Percentiles rank a stretch among this genome's conserved stretches.
phyloP scores from a whole-genome alignment of 108 stramenopile species.

The Epithemia pelagica region DNA sequence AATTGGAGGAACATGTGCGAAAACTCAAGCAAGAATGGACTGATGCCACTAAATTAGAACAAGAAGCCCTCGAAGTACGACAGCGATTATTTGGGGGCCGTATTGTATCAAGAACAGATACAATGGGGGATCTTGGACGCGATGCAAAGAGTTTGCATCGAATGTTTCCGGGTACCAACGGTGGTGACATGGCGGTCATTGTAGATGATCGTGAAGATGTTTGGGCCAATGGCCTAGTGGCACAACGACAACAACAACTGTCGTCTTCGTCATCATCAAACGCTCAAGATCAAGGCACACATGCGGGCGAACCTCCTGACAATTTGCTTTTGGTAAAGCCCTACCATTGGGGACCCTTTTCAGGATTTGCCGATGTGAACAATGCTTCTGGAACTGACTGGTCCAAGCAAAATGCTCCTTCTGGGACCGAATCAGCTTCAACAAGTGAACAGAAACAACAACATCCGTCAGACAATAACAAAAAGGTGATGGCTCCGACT shows the following conservation, averaged over 20 bases:
- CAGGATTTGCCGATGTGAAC: constrained; percentile 80
- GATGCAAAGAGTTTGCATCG: constrained; percentile 80
- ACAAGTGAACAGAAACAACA: constrained; percentile 3
- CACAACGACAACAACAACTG: constrained; percentile 35
- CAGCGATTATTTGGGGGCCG: constrained; percentile 75
- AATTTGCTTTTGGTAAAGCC: constrained; percentile 71
- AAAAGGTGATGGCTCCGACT: not conserved
- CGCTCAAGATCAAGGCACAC: constrained; percentile 12
- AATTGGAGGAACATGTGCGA: not conserved
- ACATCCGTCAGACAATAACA: not conserved
- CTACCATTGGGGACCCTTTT: constrained; percentile 78
- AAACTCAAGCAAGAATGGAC: constrained; percentile 32
- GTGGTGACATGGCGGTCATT: constrained; percentile 78
- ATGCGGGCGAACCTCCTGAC: constrained; percentile 70
- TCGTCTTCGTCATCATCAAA: no score
- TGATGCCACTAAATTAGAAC: constrained; percentile 58
- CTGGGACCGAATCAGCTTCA: not conserved
- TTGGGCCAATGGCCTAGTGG: constrained; percentile 66
- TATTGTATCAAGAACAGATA: constrained; percentile 78
- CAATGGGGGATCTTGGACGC: constrained; percentile 69
- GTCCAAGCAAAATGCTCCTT: constrained; percentile 17
- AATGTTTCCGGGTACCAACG: constrained; percentile 63
- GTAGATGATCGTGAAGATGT: constrained; percentile 89
- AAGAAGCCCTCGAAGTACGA: constrained; percentile 46
- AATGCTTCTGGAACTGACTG: constrained; percentile 72